Conservation (phyloP, 2,329 filamentous ascomycete species). For the Penicillium sumatraense region DNA sequence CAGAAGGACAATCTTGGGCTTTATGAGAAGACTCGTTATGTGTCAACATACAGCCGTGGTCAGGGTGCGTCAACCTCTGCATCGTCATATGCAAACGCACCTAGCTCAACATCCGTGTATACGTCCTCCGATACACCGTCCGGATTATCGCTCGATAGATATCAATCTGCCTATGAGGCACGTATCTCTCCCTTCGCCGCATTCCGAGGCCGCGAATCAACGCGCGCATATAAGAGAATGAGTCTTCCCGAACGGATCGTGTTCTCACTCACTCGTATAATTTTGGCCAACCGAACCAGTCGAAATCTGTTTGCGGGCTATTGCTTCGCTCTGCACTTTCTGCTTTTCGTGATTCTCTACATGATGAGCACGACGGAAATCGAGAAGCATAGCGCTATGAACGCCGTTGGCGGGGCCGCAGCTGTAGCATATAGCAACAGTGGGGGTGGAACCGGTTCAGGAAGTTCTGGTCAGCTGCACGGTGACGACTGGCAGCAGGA, state of each 20-base stretch:
- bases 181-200: conserved; percentile 95
- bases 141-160: conserved; percentile 76
- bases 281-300: conserved; percentile 86
- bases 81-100: conserved; percentile 65
- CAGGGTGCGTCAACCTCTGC: conserved; percentile 65
- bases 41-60: conserved; percentile 86
- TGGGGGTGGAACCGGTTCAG: conserved; percentile 26
- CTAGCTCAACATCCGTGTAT: conserved; percentile 73
- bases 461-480: conserved; percentile 35
- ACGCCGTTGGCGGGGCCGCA: conserved; percentile 51
- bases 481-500: conserved; percentile 68
- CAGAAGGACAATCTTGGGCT: conserved; percentile 96
- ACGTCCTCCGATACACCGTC: conserved; percentile 64
- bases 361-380: conserved; percentile 74
- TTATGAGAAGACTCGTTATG: conserved; percentile 97
- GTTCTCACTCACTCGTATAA: conserved; percentile 87
- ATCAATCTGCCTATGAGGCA: conserved; percentile 89
- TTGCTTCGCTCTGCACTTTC: conserved; percentile 82
- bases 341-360: conserved; percentile 87
- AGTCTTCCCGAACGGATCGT: conserved; percentile 86
- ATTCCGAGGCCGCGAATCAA: conserved; percentile 90
- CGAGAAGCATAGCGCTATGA: conserved; percentile 64
- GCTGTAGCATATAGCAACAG: conserved; percentile 41
- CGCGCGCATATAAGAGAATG: conserved; percentile 90
- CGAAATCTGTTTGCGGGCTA: conserved; percentile 94